A percentile compares a stretch with the other conserved stretches of the same genome.
Conservation (phyloP, 768 basidiomycete species). For the Hemileccinum rubropunctum region DNA sequence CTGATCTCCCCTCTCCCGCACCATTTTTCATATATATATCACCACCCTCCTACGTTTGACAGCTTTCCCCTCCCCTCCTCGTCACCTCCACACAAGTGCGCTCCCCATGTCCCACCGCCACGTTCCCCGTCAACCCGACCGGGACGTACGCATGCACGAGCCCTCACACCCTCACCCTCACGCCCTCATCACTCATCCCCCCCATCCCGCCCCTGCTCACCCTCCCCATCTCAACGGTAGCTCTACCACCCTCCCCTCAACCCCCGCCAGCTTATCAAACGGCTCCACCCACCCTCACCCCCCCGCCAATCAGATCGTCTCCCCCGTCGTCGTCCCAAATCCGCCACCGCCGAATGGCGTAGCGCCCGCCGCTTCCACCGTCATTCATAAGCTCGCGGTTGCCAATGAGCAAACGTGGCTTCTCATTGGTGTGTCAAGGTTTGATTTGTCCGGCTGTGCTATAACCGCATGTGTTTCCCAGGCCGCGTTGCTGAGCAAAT, state of each 20-base stretch:
- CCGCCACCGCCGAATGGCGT: conserved; percentile 27
- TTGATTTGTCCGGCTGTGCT: conserved; percentile 6
- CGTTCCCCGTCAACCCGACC: conserved; percentile 54
- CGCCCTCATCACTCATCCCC: conserved; percentile 40
- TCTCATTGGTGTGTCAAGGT: conserved; percentile 62
- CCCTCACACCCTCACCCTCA: conserved; percentile 43
- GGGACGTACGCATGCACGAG: conserved; percentile 66
- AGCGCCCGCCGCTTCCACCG: conserved; percentile 30
- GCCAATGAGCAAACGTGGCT: conserved; percentile 97
- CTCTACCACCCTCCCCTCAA: conserved; percentile 39
- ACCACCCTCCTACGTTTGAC: conserved; percentile 40
- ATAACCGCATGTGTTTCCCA: conserved; percentile 37
- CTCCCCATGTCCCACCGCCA: conserved; percentile 59
- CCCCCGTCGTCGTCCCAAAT: conserved; percentile 45
- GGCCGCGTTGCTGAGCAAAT: conserved; percentile 95
- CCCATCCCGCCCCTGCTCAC: conserved; percentile 32
- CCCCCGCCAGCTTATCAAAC: conserved; percentile 44
- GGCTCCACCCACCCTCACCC: conserved; percentile 38
- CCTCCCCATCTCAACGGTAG: conserved; percentile 55
- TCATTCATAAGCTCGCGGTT: conserved; percentile 73
- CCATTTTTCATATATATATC: conserved; percentile 56
- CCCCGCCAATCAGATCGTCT: conserved; percentile 39
- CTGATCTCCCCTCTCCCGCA: conserved; percentile 43
- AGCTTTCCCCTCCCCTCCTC: conserved; percentile 49
- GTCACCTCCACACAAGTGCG: conserved; percentile 33